Evolutionary conservation across 1,284 basidiomycete species (phyloP).

Genomic region (Meripilus lineatus): DNA sequence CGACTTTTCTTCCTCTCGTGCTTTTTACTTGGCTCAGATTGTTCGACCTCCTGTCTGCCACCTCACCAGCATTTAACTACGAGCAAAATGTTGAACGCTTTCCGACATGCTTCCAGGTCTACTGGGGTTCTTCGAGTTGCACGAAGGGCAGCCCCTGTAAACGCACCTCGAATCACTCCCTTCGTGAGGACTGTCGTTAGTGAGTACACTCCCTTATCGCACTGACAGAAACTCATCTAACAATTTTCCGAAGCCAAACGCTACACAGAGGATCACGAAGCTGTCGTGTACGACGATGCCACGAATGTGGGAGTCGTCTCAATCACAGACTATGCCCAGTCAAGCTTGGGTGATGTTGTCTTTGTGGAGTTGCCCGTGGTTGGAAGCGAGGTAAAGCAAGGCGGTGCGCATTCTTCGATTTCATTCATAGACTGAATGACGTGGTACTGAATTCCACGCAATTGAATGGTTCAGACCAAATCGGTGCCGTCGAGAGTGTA

Average conservation of each 20-base stretch:
- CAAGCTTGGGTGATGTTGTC: slow-evolving; percentile 92
- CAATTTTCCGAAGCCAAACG: slow-evolving; percentile 54
- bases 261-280: slow-evolving; percentile 92
- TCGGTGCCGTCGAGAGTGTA: slow-evolving; percentile 97
- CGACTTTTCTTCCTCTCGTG: neutral
- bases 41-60: no score
- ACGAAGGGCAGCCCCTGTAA: slow-evolving; percentile 9
- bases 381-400: slow-evolving; percentile 69
- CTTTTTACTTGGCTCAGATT: neutral
- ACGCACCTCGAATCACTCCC: slow-evolving; percentile 14
- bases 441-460: neutral
- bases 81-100: slow-evolving; percentile 22
- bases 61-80: no score
- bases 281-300: slow-evolving; percentile 75
- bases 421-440: slow-evolving; percentile 1
- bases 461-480: slow-evolving; percentile 57
- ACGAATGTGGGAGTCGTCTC: slow-evolving; percentile 81
- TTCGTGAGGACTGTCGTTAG: slow-evolving; percentile 34
- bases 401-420: slow-evolving; percentile 53
- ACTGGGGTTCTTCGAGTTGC: no score
- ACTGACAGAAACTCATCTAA: neutral
- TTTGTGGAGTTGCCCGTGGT: slow-evolving; percentile 87
- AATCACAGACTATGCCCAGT: slow-evolving; percentile 94
- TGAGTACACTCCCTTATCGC: slow-evolving; percentile 19
- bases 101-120: slow-evolving; percentile 27